A percentile compares a stretch with the other conserved stretches of the same genome.
phyloP scores from a whole-genome alignment of 495 filamentous ascomycete species.

The Penicilliopsis zonata region DNA sequence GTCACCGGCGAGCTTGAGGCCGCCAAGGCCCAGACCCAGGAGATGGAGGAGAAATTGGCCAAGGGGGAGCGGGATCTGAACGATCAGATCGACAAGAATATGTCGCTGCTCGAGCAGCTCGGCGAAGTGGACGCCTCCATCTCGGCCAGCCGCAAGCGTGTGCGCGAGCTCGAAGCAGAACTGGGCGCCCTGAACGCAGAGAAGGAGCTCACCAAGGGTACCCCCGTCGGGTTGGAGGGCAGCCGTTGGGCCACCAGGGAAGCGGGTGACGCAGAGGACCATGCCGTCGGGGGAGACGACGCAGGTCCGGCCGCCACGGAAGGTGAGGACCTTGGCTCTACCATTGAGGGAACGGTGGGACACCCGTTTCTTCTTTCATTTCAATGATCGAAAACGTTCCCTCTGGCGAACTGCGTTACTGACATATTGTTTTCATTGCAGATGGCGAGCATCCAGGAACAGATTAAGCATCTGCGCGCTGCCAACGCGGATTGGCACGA shows the following conservation, averaged over 20 bases:
- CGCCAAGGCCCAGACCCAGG: slow-evolving; percentile 15
- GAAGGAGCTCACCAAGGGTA: slow-evolving; percentile 11
- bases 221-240: slow-evolving; percentile 18
- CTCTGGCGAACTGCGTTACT: no score
- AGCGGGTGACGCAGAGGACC: slow-evolving; percentile 18
- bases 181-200: slow-evolving; percentile 26
- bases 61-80: slow-evolving; percentile 27
- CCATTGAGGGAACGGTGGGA: slow-evolving; percentile 44
- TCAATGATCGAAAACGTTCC: slow-evolving; percentile 16
- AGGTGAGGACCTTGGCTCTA: slow-evolving; percentile 43
- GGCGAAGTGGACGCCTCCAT: slow-evolving; percentile 28
- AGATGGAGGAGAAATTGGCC: slow-evolving; percentile 23
- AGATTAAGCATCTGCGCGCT: slow-evolving; percentile 36
- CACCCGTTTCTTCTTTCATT: slow-evolving; percentile 26
- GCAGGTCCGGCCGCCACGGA: slow-evolving; percentile 29
- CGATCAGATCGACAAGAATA: slow-evolving; percentile 38
- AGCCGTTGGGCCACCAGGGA: slow-evolving; percentile 34
- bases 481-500: slow-evolving; percentile 35
- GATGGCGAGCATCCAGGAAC: slow-evolving; percentile 41
- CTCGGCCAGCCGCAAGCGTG: slow-evolving; percentile 25
- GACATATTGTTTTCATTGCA: slow-evolving; percentile 15
- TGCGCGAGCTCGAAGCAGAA: slow-evolving; percentile 36
- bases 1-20: slow-evolving; percentile 21
- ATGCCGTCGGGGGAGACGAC: slow-evolving; percentile 14
- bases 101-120: slow-evolving; percentile 32